Evolutionary conservation across 768 basidiomycete species (phyloP).

Genomic region (Termitomyces titanicus): DNA sequence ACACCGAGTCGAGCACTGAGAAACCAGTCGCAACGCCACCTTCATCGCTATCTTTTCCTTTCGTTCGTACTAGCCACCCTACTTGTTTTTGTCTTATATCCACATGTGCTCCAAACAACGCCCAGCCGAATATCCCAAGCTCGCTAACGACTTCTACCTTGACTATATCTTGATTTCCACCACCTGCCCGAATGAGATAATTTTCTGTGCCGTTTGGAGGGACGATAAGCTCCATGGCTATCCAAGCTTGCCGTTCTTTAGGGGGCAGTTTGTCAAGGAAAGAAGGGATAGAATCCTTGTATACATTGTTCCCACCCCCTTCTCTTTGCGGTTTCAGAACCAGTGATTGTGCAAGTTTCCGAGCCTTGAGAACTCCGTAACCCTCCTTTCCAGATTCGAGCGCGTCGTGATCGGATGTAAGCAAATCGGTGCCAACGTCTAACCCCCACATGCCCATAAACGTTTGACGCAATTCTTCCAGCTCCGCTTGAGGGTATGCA

Average conservation of each 20-base stretch:
- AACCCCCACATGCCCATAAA: constrained; percentile 93
- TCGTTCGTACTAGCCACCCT: constrained; percentile 87
- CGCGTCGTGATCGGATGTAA: constrained; percentile 27
- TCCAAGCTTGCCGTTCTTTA: constrained; percentile 79
- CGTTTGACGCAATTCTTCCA: constrained; percentile 59
- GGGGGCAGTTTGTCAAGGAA: constrained; percentile 65
- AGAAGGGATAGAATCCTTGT: constrained; percentile 73
- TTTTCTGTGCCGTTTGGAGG: constrained; percentile 68
- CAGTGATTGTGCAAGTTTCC: constrained; percentile 45
- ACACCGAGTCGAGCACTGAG: constrained; percentile 68
- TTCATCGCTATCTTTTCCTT: constrained; percentile 87
- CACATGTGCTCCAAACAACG: constrained; percentile 58
- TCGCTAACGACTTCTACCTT: constrained; percentile 80
- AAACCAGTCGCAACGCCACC: constrained; percentile 87
- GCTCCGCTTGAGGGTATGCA: constrained; percentile 31
- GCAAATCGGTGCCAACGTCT: constrained; percentile 39
- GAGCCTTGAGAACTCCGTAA: constrained; percentile 50
- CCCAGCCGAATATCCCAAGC: constrained; percentile 90
- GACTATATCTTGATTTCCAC: constrained; percentile 37
- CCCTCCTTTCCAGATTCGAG: constrained; percentile 25
- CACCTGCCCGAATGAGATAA: constrained; percentile 75
- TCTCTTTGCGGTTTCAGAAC: constrained; percentile 98
- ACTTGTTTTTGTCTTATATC: constrained; percentile 57
- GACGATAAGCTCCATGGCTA: constrained; percentile 90
- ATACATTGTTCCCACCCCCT: constrained; percentile 96